Base-by-base conservation (phyloP, 257 asterid genomes). In the Forsythia viridissima region DNA sequence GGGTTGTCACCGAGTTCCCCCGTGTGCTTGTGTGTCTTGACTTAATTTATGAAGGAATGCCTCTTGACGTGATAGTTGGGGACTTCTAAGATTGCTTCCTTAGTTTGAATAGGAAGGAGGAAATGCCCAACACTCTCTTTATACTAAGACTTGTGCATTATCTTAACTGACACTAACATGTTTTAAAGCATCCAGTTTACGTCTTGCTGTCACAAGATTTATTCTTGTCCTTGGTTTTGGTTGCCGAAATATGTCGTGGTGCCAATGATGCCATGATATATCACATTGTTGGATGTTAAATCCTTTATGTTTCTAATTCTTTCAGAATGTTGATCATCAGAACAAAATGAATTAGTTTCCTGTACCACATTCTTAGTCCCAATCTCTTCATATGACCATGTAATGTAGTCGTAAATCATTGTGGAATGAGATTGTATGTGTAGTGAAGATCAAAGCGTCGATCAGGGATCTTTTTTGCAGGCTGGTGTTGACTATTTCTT, bases 41-140 rank as follows among this genome's bases (percentile, higher is more conserved):
- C 70, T 75, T 42, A 10, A 30, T 30, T 30, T 52, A 13, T 75
- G 80, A 55, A 42, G 70, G 48, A 40, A 5, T 16, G 24, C 63
- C 63, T 18, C 63, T 52, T 46, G 63, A 52, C 63, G 0, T 16
- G 9, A 20, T 59, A 52, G 7, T 9, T 34, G 42, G 65, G 77
- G 57, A 51, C 36, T 18, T 48, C 65, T 13, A 37, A 36, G 48
- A 24, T 61, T 48, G 69, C 36, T 21, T 43, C 52, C 63, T 6
- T 72, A 21, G 41, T 15, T 72, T 72, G 8, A 30, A 52, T 48
- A 36, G 21, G 74, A 75, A 38, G 46, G 70, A 78, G 65, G 34
- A 74, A 76, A 82, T 72, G 79, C 82, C 63, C 52, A 68, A 71
- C 71, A 30, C 36, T 20, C 75, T 73, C 75, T 67, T 82, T 55